A percentile compares a stretch with the other conserved stretches of the same genome.
Conservation (phyloP, 345 rosid species). For the Gossypium stocksii region DNA sequence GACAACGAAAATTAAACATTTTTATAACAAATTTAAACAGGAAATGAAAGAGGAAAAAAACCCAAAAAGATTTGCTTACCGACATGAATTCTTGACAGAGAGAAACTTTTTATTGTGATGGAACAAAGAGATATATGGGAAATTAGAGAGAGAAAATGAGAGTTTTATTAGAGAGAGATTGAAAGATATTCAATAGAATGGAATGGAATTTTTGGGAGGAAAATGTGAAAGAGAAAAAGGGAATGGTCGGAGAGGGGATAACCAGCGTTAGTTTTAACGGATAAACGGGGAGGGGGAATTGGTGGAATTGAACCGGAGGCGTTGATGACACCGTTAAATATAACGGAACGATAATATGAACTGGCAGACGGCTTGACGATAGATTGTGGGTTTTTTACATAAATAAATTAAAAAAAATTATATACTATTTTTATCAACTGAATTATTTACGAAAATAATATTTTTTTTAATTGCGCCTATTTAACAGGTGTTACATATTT, state of each 20-base stretch:
- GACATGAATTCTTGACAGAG: constrained; percentile 42
- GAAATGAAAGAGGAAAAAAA: background rate
- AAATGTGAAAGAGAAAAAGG: background rate
- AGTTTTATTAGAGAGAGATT: background rate
- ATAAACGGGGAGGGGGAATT: constrained; percentile 2
- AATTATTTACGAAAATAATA: no score
- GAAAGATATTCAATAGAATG: background rate
- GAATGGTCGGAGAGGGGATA: constrained; percentile 11
- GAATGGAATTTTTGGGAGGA: background rate
- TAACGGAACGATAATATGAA: no score
- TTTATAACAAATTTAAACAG: background rate
- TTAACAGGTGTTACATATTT: no score
- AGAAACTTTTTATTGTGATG: constrained; percentile 3
- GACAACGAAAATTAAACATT: background rate
- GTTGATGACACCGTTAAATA: background rate
- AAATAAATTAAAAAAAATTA: no score
- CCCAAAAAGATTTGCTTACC: constrained; percentile 37
- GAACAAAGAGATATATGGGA: constrained; percentile 25
- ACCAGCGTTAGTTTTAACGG: constrained; percentile 23
- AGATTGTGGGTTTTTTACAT: no score
- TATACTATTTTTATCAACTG: no score
- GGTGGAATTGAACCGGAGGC: background rate
- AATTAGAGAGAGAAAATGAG: constrained; percentile 12
- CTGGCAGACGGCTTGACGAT: no score
- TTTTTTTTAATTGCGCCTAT: no score